These are phyloP conservation scores for Trichoderma gamsii DNA, from an alignment of 495 filamentous ascomycete species.

Conservation along the genomic window DNA sequence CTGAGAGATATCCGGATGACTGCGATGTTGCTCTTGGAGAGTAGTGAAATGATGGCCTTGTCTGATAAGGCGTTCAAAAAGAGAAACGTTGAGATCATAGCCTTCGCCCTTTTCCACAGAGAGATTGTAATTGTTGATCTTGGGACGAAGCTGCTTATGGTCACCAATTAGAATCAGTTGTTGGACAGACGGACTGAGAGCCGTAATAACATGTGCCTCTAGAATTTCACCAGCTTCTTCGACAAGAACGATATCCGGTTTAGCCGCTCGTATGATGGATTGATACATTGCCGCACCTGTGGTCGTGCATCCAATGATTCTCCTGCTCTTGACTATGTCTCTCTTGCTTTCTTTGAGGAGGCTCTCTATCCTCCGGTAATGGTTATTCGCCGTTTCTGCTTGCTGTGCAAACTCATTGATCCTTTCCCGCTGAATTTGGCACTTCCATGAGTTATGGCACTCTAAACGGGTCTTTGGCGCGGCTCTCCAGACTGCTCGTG, in stretches of 20 bases:
- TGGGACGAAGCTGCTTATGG: slow-evolving; percentile 70
- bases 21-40: slow-evolving; percentile 60
- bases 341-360: slow-evolving; percentile 42
- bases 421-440: slow-evolving; percentile 45
- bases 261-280: slow-evolving; percentile 43
- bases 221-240: slow-evolving; percentile 80
- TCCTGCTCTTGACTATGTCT: slow-evolving; percentile 45
- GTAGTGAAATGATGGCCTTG: slow-evolving; percentile 50
- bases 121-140: slow-evolving; percentile 58
- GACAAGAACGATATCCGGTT: slow-evolving; percentile 54
- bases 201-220: slow-evolving; percentile 62
- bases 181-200: slow-evolving; percentile 52
- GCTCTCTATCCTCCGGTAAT: slow-evolving; percentile 33
- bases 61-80: slow-evolving; percentile 65
- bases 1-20: slow-evolving; percentile 62
- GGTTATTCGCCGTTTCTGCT: slow-evolving; percentile 38
- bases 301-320: slow-evolving; percentile 70
- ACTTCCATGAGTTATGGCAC: slow-evolving; percentile 42
- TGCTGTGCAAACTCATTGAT: slow-evolving; percentile 33
- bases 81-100: slow-evolving; percentile 62
- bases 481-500: slow-evolving; percentile 52
- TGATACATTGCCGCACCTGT: slow-evolving; percentile 63
- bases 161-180: slow-evolving; percentile 73
- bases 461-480: slow-evolving; percentile 28
- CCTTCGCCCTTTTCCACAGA: slow-evolving; percentile 61